Conservation (phyloP, 176 grass and related monocot species). For the Rhynchospora tenuis region DNA sequence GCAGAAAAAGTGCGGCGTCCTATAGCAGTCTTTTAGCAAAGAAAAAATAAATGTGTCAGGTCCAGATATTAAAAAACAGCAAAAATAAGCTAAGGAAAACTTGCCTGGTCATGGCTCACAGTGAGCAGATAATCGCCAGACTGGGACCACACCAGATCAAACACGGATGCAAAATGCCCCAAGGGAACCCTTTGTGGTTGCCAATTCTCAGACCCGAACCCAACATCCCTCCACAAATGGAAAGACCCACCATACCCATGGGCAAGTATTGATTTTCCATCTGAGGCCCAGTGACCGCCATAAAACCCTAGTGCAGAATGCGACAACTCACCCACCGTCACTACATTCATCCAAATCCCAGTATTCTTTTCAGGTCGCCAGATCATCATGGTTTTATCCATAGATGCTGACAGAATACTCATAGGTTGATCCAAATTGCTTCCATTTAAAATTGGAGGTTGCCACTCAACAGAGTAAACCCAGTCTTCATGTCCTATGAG, state of each 20-base stretch:
- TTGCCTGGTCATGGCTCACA: conserved; percentile 94
- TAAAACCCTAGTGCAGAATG: conserved; percentile 87
- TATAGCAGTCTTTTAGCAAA: neutral
- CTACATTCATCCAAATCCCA: conserved; percentile 87
- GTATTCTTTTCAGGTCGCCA: conserved; percentile 85
- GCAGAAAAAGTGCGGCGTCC: neutral
- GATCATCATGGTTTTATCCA: conserved; percentile 99
- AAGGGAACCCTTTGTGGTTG: conserved; percentile 69
- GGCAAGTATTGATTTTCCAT: conserved; percentile 80
- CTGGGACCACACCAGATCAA: conserved; percentile 74
- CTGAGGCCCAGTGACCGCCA: conserved; percentile 79
- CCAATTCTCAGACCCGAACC: conserved; percentile 80
- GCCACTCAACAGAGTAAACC: conserved; percentile 95
- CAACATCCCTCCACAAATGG: conserved; percentile 90
- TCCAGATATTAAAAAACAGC: neutral
- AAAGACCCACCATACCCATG: conserved; percentile 93
- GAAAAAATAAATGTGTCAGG: neutral
- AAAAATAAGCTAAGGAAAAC: conserved; percentile 27
- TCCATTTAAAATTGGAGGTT: conserved; percentile 49
- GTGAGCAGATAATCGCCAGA: conserved; percentile 78
- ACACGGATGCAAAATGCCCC: conserved; percentile 91
- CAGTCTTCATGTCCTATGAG: conserved; percentile 93
- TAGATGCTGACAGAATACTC: conserved; percentile 91
- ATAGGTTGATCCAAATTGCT: conserved; percentile 65
- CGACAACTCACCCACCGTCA: conserved; percentile 88